Conservation (phyloP, 139 green algal genomes). For the Tetraselmis striata region DNA sequence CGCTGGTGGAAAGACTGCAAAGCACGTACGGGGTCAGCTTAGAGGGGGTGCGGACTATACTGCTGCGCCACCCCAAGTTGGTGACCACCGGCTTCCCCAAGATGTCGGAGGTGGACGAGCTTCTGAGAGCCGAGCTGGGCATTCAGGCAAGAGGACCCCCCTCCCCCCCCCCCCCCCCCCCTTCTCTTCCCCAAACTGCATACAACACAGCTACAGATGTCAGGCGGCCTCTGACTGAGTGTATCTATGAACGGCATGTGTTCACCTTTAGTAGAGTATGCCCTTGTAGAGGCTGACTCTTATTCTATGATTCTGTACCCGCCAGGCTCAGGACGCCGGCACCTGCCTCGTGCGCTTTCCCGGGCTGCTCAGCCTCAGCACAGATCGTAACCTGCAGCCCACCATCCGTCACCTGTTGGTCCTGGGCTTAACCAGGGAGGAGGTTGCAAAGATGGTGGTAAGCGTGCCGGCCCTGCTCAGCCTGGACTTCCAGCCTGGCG, state of each 20-base stretch:
- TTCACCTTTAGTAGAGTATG: background rate
- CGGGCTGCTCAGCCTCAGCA: background rate
- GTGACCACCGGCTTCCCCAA: background rate
- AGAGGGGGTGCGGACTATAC: background rate
- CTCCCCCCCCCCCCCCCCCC: background rate
- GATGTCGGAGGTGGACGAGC: background rate
- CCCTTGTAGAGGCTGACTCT: background rate
- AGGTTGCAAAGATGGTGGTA: background rate
- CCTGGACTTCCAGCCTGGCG: background rate
- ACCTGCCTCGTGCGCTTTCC: background rate
- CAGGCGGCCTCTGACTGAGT: background rate
- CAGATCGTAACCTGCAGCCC: background rate
- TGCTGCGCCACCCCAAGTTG: background rate
- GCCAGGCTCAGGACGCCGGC: too few relatives aligned
- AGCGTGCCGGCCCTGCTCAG: background rate
- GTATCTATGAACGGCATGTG: background rate
- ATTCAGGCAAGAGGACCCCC: background rate
- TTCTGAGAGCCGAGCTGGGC: background rate
- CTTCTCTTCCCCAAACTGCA: background rate
- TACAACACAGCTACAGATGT: background rate
- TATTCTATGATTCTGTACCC: too few relatives aligned
- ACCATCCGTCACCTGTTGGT: background rate
- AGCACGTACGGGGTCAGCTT: background rate
- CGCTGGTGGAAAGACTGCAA: background rate
- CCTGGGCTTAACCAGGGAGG: background rate